phyloP scores from a whole-genome alignment of 2,329 filamentous ascomycete genomes.

The Neonectria hederae region DNA sequence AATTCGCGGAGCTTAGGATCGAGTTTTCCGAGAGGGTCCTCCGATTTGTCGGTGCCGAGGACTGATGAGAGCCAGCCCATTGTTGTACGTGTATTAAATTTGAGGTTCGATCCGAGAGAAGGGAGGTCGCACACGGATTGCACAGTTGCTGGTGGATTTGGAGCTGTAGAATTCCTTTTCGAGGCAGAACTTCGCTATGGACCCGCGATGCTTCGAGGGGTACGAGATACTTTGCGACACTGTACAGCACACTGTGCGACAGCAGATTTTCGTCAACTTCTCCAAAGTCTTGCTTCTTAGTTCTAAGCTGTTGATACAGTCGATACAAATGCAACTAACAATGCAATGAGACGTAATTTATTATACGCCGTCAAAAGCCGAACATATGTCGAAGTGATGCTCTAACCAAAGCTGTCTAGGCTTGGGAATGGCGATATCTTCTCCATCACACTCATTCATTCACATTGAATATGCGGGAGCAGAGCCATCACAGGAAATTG shows the following conservation, averaged over 20 bases:
- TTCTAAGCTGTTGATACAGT: not conserved
- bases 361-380: not conserved
- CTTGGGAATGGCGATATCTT: not conserved
- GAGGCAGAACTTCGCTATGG: slow-evolving; percentile 27
- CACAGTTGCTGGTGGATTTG: slow-evolving; percentile 10
- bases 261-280: not conserved
- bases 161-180: slow-evolving; percentile 9
- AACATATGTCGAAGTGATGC: not conserved
- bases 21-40: slow-evolving; percentile 74
- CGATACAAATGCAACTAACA: not conserved
- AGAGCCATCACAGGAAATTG: slow-evolving; percentile 33
- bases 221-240: slow-evolving; percentile 24
- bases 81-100: slow-evolving; percentile 9
- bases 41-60: slow-evolving; percentile 57
- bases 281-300: not conserved
- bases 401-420: not conserved
- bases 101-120: not conserved
- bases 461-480: not conserved
- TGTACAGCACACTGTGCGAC: slow-evolving; percentile 24
- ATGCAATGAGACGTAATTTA: slow-evolving; percentile 1
- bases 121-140: not conserved
- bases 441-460: not conserved
- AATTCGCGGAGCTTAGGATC: slow-evolving; percentile 87
- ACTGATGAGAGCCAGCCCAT: slow-evolving; percentile 70
- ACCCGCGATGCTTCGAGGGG: slow-evolving; percentile 30